Evolutionary conservation across 805 yeast genomes (phyloP).

Genomic region (Sugiyamaella qingdaonensis): DNA sequence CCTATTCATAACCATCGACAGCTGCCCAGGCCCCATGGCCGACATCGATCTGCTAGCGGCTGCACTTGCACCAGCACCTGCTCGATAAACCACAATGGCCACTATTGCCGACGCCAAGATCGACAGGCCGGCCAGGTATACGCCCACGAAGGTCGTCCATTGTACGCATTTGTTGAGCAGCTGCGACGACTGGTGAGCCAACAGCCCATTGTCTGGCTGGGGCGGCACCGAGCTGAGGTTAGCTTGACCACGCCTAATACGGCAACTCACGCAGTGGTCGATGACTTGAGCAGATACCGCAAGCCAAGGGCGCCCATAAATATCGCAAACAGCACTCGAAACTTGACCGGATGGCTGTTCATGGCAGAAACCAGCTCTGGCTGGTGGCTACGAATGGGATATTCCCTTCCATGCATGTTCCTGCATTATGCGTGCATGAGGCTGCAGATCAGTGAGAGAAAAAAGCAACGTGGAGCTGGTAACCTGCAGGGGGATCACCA

Average conservation of each 20-base stretch:
- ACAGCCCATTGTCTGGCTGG: not conserved
- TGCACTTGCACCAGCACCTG: not conserved
- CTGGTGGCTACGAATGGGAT: too few relatives aligned
- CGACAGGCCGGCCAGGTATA: not conserved
- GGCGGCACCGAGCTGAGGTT: not conserved
- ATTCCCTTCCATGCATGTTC: not conserved
- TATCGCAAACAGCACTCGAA: too few relatives aligned
- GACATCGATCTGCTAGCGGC: not conserved
- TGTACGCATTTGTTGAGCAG: not conserved
- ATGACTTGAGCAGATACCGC: too few relatives aligned
- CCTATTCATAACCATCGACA: not conserved
- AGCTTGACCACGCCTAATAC: too few relatives aligned
- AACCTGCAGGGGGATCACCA: slow-evolving; percentile 1
- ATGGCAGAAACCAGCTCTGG: too few relatives aligned
- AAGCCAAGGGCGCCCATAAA: too few relatives aligned
- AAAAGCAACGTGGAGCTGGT: too few relatives aligned
- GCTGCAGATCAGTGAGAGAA: too few relatives aligned
- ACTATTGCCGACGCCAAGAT: not conserved
- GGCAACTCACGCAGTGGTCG: too few relatives aligned
- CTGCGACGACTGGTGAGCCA: not conserved
- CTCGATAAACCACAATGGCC: not conserved
- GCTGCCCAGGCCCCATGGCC: not conserved
- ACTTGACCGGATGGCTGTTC: too few relatives aligned
- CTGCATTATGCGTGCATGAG: not conserved
- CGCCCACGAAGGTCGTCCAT: too few relatives aligned